phyloP scores from a whole-genome alignment of 129 eudicot genomes.

The Dittrichia graveolens region DNA sequence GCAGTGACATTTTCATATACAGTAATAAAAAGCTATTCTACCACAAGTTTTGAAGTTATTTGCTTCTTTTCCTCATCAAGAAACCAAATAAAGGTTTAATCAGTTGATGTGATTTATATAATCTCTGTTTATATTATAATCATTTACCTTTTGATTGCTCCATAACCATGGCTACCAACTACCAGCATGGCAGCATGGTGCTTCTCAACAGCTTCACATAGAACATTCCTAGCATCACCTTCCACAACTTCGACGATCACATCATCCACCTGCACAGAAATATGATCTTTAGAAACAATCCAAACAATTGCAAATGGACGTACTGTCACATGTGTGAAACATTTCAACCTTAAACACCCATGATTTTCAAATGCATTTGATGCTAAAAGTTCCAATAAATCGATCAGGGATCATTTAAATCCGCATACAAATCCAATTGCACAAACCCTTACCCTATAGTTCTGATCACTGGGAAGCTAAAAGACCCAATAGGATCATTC shows the following conservation, averaged over 20 bases:
- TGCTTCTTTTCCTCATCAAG: not conserved
- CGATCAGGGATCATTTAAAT: not conserved
- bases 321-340: not conserved
- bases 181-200: conserved; percentile 81
- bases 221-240: conserved; percentile 89
- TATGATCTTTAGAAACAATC: not conserved
- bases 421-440: not conserved
- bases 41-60: not conserved
- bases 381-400: not conserved
- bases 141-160: conserved; percentile 76
- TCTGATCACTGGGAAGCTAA: not conserved
- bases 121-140: not conserved
- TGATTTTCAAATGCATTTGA: not conserved
- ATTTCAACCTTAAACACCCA: conserved; percentile 17
- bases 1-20: not conserved
- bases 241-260: conserved; percentile 59
- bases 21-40: not conserved
- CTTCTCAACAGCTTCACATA: conserved; percentile 81
- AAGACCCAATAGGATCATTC: not conserved
- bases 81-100: not conserved
- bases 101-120: not conserved
- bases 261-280: conserved; percentile 55
- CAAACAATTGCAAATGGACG: not conserved
- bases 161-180: conserved; percentile 93
- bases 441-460: conserved; percentile 1